Base-by-base conservation (phyloP, 78 protist species). In the Dictyostelium purpureum region DNA sequence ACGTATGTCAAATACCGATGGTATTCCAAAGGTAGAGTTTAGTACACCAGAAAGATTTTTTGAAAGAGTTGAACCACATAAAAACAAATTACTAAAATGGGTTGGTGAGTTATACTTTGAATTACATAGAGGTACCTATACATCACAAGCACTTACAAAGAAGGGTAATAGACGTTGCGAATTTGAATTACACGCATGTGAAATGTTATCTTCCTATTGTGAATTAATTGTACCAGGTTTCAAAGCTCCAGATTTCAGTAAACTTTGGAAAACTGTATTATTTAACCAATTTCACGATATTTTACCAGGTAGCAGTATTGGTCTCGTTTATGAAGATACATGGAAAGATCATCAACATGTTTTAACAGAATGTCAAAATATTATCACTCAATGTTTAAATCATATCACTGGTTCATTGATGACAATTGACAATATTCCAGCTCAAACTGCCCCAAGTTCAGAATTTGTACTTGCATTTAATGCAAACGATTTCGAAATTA, bases 271-370 rank as follows among this genome's bases (percentile, higher is more conserved):
- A 87, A 26, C 80, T n/a, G 66, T 95, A 1, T 45, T 95, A 19
- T 42, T 95, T 24, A 78, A 94, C 49, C 98, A 96, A 71, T 96
- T 96, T 63, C 98, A 96, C 57, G 98, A 96, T 77, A 96, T 96
- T 14, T 31, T 95, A 4, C 97, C 98, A 54, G 98, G 98, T 28
- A 75, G 95, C 0, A 85, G 94, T 16, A 96, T 94, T 61, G 77
- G 63, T 0, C 4, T 49, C 37, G 96, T 94, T 2, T 96, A 94
- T 69, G 67, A 56, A 14, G 96, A 96, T 31, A 2, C 79, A 21
- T 33, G 24, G 7, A 57, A n/a, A 21, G 67, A 92, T 49, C 89
- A 95, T 28, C 79, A 51, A 42, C 59, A 85, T 38, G 77, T 93
- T 12, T 40, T 71, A 19, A 26, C 14, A 4, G 76, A 70, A 63